Evolutionary conservation across 345 rosid species (phyloP), one percentile per base, ranked within the genome.

Genomic region (Eutrema japonicum): DNA sequence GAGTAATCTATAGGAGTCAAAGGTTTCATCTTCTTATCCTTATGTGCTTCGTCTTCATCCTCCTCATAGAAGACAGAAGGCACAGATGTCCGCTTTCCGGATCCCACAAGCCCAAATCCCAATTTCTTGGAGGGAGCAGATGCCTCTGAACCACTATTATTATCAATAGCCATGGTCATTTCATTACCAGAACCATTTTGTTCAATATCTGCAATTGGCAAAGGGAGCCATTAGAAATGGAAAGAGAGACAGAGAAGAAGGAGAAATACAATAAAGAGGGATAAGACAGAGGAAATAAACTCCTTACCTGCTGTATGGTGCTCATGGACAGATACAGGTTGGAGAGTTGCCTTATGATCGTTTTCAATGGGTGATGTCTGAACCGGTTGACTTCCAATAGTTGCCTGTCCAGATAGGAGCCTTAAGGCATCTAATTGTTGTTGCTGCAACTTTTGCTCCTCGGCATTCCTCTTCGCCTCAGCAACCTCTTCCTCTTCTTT

Each of bases 1-100:
- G 99, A 84, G 78, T 95, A 95, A 84, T 92, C 98, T 72, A 95
- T 87, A 51, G 99, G 99, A 80, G 92, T 98, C 82, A 95, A 85
- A 12, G 97, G 99, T 75, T 94, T 90, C 97, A 90, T 86, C 82
- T 87, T 92, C 73, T 87, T 92, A 38, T 90, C 90, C 81, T 92
- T 95, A 5, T 82, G 83, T 2, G 87, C 90, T 54, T 91, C 98
- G 29, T 93, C 97, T 59, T 92, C 99, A 66, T 94, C 98, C 80
- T 95, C 99, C 75, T 86, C 97, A 40, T 84, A 82, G 86, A 95
- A 95, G 75, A 95, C 96, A 74, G 96, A 95, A 60, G 89, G 99
- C 26, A 95, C 97, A 52, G 96, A 78, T 14, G 98, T 82, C 72
- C 96, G 82, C 72, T 89, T 95, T 66, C 98, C 99, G 32, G 94